Base-by-base conservation (phyloP, 1,139 yeast genomes). In the Zygoascus hellenicus region DNA sequence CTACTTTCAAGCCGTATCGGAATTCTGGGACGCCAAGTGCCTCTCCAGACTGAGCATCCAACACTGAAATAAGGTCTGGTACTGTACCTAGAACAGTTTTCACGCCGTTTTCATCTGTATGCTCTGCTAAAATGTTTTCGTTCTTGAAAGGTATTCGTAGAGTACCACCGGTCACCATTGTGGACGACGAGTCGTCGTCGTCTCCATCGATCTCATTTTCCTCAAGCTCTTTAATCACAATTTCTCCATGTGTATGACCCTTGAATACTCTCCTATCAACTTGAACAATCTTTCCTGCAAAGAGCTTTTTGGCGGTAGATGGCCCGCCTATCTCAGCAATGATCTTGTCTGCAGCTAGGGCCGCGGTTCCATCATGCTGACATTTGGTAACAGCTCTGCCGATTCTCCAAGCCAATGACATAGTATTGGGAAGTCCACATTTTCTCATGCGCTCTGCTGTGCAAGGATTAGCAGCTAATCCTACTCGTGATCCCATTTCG, bases 11-110 rank as follows among this genome's bases (percentile, higher is more conserved):
- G 3, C 77, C 76, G 54, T 72, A 72, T 38, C 71, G 61, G 56
- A 69, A 71, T 42, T 72, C 76, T 11, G 72, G 74, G 1, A 74
- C 70, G 4, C 77, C 76, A 10, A 72, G 65, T 5, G 74, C 75
- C 47, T 70, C 73, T 28, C 47, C 47, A 16, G 30, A 19, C 29
- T 44, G 43, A 13, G 36, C 31, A 32, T 44, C 47, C 76, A 68
- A 57, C 1, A 73, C 71, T 3, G 73, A 60, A 46, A 73, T 71
- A 44, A 73, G 54, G 53, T 73, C 77, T 3, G 77, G 77, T 19
- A 72, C 76, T 1, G 74, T 64, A 13, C 69, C 66, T n/a, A 70
- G 60, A 32, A 55, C 59, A 41, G 63, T 32, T 30, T n/a, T 14
- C 55, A 61, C 35, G 14, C 52, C 57, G 15, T 52, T 51, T 30